phyloP scores from a whole-genome alignment of 1,284 basidiomycete species.

The Pseudozyma sp. region DNA sequence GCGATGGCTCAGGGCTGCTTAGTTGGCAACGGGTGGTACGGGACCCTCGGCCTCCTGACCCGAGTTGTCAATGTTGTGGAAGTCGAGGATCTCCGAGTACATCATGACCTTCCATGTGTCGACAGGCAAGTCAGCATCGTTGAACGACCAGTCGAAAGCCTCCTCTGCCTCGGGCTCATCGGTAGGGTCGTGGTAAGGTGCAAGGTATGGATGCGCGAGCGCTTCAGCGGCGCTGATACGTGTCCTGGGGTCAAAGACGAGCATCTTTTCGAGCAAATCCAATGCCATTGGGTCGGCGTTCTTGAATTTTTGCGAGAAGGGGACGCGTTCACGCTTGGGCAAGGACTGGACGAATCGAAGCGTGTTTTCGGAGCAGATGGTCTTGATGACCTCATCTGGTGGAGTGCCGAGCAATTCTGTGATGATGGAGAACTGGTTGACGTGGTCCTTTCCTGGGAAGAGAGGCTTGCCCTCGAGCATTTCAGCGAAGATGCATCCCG shows the following conservation, averaged over 20 bases:
- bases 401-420: conserved; percentile 97
- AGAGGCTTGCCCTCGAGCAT: conserved; percentile 99
- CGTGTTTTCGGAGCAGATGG: conserved; percentile 97
- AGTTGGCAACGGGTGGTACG: conserved; percentile 49
- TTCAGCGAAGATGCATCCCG: conserved; percentile 99
- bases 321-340: conserved; percentile 93
- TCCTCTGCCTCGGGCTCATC: conserved; percentile 95
- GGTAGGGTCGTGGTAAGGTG: conserved; percentile 97
- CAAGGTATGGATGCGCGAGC: conserved; percentile 92
- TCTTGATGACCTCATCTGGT: conserved; percentile 98
- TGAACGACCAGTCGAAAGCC: conserved; percentile 99
- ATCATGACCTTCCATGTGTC: conserved; percentile 95
- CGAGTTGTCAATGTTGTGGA: conserved; percentile 69
- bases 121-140: conserved; percentile 98
- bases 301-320: conserved; percentile 92
- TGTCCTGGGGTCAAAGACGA: conserved; percentile 97
- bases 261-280: conserved; percentile 97
- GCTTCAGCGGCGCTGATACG: conserved; percentile 93
- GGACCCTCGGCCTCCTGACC: conserved; percentile 54
- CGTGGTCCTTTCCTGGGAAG: conserved; percentile 99
- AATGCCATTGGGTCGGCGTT: conserved; percentile 92
- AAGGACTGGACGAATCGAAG: conserved; percentile 98
- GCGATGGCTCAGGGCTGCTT: conserved; percentile 6
- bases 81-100: conserved; percentile 71
- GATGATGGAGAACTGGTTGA: conserved; percentile 99